phyloP scores from a whole-genome alignment of 2,329 filamentous ascomycete genomes.

The Fusarium sterilihyphosum region DNA sequence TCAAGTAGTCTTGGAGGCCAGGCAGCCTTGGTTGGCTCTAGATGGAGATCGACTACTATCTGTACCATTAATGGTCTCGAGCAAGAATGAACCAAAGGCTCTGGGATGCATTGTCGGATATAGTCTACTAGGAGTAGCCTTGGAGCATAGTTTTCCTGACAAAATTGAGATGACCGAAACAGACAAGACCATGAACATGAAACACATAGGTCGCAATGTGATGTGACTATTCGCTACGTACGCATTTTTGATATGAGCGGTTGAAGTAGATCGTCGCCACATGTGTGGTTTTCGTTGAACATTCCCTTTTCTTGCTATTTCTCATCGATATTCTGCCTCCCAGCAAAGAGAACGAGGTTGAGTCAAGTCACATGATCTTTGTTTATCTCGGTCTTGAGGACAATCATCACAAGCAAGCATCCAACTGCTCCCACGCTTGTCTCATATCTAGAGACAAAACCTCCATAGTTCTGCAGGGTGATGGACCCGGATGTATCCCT shows the following conservation, averaged over 20 bases:
- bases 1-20: constrained; percentile 4
- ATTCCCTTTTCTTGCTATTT: not conserved
- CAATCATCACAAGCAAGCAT: not conserved
- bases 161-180: not conserved
- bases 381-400: not conserved
- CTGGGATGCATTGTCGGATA: not conserved
- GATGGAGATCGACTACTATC: not conserved
- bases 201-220: not conserved
- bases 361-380: constrained; percentile 14
- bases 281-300: not conserved
- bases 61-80: not conserved
- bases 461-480: not conserved
- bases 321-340: not conserved
- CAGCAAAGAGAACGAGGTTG: not conserved
- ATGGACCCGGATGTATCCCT: not conserved
- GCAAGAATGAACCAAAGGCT: not conserved
- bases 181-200: not conserved
- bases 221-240: not conserved
- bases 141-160: not conserved
- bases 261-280: not conserved
- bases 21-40: constrained; percentile 4
- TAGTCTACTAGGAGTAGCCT: not conserved
- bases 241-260: not conserved
- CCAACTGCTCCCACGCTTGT: constrained; percentile 1
- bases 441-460: constrained; percentile 5